Evolutionary conservation across 352 stramenopile genomes (phyloP), one percentile per base, ranked within the genome.

Genomic region (Halophytophthora batemanensis): DNA sequence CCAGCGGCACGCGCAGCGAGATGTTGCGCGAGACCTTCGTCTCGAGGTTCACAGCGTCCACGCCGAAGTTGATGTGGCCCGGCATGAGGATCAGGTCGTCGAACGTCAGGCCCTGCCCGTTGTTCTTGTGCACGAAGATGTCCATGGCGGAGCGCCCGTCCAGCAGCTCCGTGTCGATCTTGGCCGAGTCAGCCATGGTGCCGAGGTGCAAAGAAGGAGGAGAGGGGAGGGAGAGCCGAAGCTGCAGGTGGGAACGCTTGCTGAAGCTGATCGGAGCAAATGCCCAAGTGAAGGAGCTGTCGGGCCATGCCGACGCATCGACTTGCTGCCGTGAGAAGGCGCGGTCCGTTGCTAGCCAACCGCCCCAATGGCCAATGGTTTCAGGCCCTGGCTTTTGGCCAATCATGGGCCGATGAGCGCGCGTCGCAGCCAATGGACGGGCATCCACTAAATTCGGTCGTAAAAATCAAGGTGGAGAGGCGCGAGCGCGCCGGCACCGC

Each of bases 1-100:
- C 93, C 25, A 99, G 92, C 21, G 97, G 97, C 45, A 96, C 56
- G 11, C 96, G 95, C 55, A 99, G 70, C 40, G 73, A 90, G 57
- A 99, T 99, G 66, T 98, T 98, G 57, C 74, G 82, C 42, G 93
- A 84, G 40, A 96, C 82, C 56, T 93, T 93, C 18, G 95, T 98
- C 34, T 97, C 93, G 49, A 99, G 88, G 49, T 97, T 81, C 52
- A 95, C 85, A 42, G 83, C 77, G 44, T 86, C 83, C 61, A 91
- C 88, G 2, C 77, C 81, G 18, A 86, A 86, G 17, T 82, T 67
- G 28, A 86, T 86, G 46, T 93, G 88, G 25, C 81, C 82, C 6
- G 86, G 75, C 38, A 93, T 71, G 48, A 95, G 76, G 50, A 86
- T 88, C 45, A 95, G 69, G 46, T 95, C 85, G 11, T 77, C 70